Percentiles rank a stretch among this genome's conserved stretches.
Conservation (phyloP, 1,284 basidiomycete species). For the Polyporus tsugae region DNA sequence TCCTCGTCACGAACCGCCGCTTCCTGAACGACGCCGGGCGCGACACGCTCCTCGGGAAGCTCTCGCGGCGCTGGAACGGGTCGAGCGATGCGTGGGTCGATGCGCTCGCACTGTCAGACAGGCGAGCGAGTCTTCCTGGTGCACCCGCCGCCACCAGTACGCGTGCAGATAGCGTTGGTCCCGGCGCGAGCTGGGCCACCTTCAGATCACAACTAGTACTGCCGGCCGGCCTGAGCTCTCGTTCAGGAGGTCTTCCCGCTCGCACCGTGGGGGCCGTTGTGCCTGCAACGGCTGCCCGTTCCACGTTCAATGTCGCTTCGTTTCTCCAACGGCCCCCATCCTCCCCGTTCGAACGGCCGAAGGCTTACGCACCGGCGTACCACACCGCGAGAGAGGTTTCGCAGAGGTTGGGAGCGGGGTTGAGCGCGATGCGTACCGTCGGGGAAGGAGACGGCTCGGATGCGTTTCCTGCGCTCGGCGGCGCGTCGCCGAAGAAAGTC, state of each 20-base stretch:
- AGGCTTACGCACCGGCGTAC: neutral
- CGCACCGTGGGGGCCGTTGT: neutral
- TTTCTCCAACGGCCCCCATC: neutral
- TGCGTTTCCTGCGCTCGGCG: constrained; percentile 9
- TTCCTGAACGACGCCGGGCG: constrained; percentile 29
- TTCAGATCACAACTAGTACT: neutral
- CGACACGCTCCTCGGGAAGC: constrained; percentile 24
- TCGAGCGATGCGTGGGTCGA: constrained; percentile 11
- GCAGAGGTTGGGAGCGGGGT: neutral
- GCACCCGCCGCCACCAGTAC: neutral
- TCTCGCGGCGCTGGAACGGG: constrained; percentile 28
- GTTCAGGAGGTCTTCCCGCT: neutral
- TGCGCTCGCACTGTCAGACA: constrained; percentile 4
- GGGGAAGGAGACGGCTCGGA: neutral
- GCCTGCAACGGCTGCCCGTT: neutral
- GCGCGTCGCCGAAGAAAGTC: neutral
- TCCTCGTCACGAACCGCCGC: constrained; percentile 35
- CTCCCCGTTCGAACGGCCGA: neutral
- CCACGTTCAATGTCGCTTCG: neutral
- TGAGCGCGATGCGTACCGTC: neutral
- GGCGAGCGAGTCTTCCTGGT: constrained; percentile 8
- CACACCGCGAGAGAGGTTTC: too few species aligned
- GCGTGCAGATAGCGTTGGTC: neutral
- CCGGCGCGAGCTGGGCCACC: neutral
- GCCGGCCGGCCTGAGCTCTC: neutral